Evolutionary conservation across 345 rosid genomes (phyloP).

Genomic region (Eucalyptus pumila): DNA sequence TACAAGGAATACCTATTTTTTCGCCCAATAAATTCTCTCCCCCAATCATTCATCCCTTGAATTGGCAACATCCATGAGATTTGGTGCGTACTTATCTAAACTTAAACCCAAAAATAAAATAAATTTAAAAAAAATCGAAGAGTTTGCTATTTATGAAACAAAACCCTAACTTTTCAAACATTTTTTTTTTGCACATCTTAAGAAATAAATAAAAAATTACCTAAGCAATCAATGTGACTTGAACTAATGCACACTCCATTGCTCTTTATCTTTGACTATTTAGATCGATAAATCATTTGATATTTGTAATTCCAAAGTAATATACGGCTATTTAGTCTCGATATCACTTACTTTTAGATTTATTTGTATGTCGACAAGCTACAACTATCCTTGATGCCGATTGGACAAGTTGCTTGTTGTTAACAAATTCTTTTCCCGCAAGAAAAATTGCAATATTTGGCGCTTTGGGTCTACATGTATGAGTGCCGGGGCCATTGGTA

Average conservation of each 20-base stretch:
- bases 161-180: neutral
- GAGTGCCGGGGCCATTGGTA: neutral
- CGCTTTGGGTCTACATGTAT: neutral
- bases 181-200: neutral
- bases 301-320: neutral
- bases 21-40: neutral
- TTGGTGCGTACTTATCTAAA: neutral
- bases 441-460: neutral
- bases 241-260: neutral
- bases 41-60: slow-evolving; percentile 44
- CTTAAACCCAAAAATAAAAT: neutral
- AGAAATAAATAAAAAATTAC: neutral
- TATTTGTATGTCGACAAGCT: neutral
- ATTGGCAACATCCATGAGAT: slow-evolving; percentile 39
- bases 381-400: neutral
- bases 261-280: neutral
- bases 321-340: neutral
- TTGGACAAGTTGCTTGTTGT: neutral
- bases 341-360: neutral
- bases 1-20: neutral
- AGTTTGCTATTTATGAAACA: neutral
- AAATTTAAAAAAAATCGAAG: neutral
- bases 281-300: neutral
- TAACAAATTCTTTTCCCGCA: neutral
- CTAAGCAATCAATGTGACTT: neutral